phyloP scores from a whole-genome alignment of 2,329 filamentous ascomycete genomes.

The Cyclaneusma minus region DNA sequence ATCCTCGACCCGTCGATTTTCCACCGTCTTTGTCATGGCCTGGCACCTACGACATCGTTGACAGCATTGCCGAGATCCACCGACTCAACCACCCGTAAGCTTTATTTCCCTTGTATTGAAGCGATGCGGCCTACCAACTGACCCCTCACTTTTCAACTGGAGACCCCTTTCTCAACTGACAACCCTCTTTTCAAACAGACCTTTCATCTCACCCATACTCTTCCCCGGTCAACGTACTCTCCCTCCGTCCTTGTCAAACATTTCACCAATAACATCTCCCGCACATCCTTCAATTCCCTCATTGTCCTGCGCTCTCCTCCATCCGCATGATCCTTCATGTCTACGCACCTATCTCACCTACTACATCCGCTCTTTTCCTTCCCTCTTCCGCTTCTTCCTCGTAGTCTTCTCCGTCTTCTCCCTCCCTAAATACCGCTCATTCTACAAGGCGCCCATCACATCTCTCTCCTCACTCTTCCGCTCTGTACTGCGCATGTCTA shows the following conservation, averaged over 20 bases:
- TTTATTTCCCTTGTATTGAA: constrained; percentile 1
- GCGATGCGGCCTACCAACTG: background rate
- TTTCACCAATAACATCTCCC: constrained; percentile 64
- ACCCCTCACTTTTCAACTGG: constrained; percentile 24
- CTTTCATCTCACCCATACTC: constrained; percentile 72
- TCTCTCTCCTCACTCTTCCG: constrained; percentile 52
- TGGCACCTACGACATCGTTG: constrained; percentile 56
- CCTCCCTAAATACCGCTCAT: constrained; percentile 48
- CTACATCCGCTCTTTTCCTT: constrained; percentile 71
- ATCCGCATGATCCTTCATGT: constrained; percentile 79
- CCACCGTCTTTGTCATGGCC: constrained; percentile 60
- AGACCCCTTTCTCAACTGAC: constrained; percentile 1
- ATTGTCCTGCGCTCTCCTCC: constrained; percentile 78
- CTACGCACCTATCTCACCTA: constrained; percentile 76
- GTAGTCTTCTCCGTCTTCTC: constrained; percentile 53
- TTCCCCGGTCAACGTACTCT: constrained; percentile 61
- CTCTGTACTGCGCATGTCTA: constrained; percentile 55
- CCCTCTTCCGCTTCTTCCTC: constrained; percentile 62
- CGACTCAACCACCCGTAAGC: constrained; percentile 69
- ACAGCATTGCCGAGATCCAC: constrained; percentile 70
- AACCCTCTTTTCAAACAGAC: constrained; percentile 26
- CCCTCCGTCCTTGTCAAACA: constrained; percentile 45
- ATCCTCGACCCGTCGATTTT: constrained; percentile 52
- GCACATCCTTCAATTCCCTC: constrained; percentile 78
- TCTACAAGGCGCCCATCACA: constrained; percentile 54